A percentile compares a stretch with the other conserved stretches of the same genome.
phyloP scores from a whole-genome alignment of 768 basidiomycete species.

The Lactifluus echinatus region DNA sequence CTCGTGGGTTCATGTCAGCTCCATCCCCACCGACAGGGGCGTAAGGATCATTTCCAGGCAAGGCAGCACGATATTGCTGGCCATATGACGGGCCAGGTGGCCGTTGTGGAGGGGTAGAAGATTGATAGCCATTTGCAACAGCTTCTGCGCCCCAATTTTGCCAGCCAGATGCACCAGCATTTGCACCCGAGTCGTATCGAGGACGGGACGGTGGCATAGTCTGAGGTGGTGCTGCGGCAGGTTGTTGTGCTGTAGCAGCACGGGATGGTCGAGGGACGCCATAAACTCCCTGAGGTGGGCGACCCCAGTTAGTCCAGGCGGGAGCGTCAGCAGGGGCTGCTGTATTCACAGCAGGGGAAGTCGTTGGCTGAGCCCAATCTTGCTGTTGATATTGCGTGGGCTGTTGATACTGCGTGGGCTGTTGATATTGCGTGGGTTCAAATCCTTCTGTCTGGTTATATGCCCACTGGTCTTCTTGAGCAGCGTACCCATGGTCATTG shows the following conservation, averaged over 20 bases:
- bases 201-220: neutral
- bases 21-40: neutral
- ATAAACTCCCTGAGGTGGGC: neutral
- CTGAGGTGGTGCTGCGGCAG: neutral
- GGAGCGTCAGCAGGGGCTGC: neutral
- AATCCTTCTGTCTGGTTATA: neutral
- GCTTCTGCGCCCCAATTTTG: slow-evolving; percentile 16
- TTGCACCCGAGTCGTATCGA: neutral
- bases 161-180: slow-evolving; percentile 4
- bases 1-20: slow-evolving; percentile 3
- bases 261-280: neutral
- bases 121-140: slow-evolving; percentile 1
- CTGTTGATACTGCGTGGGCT: too few species aligned
- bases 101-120: neutral
- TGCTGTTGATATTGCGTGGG: slow-evolving; percentile 7
- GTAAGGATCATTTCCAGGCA: slow-evolving; percentile 9
- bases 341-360: neutral
- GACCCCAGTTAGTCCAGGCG: slow-evolving; percentile 1
- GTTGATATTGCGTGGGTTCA: slow-evolving; percentile 1
- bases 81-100: neutral
- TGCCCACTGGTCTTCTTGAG: slow-evolving; percentile 1
- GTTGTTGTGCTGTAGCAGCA: neutral
- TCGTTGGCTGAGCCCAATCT: neutral
- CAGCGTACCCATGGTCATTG: slow-evolving; percentile 1
- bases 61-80: slow-evolving; percentile 9